phyloP scores from a whole-genome alignment of 2,329 filamentous ascomycete genomes.

The Lachnellula arida region DNA sequence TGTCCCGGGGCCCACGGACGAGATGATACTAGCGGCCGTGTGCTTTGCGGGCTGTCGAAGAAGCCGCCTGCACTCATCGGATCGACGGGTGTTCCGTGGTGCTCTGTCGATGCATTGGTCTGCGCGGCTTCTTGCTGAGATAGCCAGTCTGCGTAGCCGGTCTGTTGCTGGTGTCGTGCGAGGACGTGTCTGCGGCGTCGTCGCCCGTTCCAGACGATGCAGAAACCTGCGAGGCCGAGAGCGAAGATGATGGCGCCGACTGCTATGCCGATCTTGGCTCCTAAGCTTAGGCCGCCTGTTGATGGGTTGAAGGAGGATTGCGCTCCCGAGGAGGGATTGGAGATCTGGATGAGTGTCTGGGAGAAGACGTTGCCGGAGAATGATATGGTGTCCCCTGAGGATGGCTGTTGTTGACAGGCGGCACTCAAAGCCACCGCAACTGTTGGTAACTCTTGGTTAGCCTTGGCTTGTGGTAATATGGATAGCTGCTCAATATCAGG shows the following conservation, averaged over 20 bases:
- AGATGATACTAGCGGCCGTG: constrained; percentile 39
- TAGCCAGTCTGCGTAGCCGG: constrained; percentile 24
- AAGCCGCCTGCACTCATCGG: constrained; percentile 31
- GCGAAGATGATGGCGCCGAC: constrained; percentile 46
- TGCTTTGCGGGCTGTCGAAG: constrained; percentile 49
- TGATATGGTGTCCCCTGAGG: constrained; percentile 43
- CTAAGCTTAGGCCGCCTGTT: constrained; percentile 44
- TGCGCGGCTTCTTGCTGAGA: constrained; percentile 9
- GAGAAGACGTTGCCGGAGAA: constrained; percentile 51
- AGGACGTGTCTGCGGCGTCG: constrained; percentile 50
- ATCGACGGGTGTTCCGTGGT: constrained; percentile 3
- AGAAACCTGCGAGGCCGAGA: constrained; percentile 45
- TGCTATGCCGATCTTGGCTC: constrained; percentile 54
- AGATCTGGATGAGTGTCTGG: constrained; percentile 42
- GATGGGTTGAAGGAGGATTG: constrained; percentile 15
- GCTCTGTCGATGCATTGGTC: constrained; percentile 24
- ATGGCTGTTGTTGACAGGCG: constrained; percentile 50
- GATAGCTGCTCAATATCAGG: not conserved
- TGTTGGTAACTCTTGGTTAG: constrained; percentile 28
- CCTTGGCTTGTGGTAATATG: not conserved
- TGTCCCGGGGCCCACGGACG: constrained; percentile 44
- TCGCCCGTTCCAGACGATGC: constrained; percentile 52
- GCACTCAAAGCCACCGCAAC: constrained; percentile 49
- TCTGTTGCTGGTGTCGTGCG: constrained; percentile 32
- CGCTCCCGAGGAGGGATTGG: constrained; percentile 40